These are phyloP conservation scores for Aurifilum marmelostoma DNA, from an alignment of 2,329 filamentous ascomycete species.

Conservation along the genomic window DNA sequence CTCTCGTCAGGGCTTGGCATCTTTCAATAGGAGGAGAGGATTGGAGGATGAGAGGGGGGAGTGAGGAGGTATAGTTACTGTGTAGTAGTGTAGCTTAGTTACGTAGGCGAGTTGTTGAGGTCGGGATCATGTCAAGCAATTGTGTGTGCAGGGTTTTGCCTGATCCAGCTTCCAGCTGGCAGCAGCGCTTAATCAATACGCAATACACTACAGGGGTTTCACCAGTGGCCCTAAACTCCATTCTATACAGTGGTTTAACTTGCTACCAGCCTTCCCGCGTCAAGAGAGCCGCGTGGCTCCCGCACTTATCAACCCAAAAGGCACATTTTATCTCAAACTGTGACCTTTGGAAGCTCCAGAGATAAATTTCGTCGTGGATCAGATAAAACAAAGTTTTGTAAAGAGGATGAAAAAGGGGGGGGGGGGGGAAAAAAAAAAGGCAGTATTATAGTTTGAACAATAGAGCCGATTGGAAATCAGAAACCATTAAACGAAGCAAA, in stretches of 20 bases:
- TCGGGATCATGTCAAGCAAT: not conserved
- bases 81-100: not conserved
- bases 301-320: no score
- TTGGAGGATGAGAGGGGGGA: not conserved
- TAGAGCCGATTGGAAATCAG: no score
- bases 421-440: no score
- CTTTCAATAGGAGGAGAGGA: not conserved
- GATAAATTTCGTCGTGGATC: no score
- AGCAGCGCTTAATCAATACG: not conserved
- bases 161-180: not conserved
- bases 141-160: not conserved
- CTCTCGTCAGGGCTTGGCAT: not conserved
- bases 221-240: not conserved
- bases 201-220: not conserved
- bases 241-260: not conserved
- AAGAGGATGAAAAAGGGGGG: no score
- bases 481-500: no score
- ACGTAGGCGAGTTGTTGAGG: not conserved
- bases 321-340: no score
- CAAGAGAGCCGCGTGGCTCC: no score
- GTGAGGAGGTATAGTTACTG: no score
- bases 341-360: no score
- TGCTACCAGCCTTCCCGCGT: not conserved
- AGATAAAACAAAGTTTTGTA: no score
- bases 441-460: no score